These are phyloP conservation scores for Aspergillus intermedius DNA, from an alignment of 2,329 filamentous ascomycete species.

Conservation along the genomic window DNA sequence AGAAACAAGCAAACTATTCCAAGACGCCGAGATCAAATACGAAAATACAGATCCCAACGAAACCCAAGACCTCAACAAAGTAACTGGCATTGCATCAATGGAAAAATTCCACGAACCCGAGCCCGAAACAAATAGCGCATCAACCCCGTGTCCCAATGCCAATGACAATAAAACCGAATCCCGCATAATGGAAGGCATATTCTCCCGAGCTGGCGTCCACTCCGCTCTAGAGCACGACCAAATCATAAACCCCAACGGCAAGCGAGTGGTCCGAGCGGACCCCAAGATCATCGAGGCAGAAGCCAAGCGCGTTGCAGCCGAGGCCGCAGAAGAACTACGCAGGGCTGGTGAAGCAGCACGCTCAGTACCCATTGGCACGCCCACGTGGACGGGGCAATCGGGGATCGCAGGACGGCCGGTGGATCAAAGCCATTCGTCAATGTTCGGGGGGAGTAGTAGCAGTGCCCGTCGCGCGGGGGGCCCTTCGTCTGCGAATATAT, in stretches of 20 bases:
- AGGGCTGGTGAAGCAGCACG: constrained; percentile 66
- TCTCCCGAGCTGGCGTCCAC: constrained; percentile 77
- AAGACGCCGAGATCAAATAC: constrained; percentile 73
- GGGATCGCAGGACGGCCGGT: constrained; percentile 69
- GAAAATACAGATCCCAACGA: constrained; percentile 32
- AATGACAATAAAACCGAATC: constrained; percentile 45
- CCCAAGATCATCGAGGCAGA: constrained; percentile 72
- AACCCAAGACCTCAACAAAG: constrained; percentile 44
- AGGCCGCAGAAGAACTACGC: constrained; percentile 70
- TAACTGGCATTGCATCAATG: constrained; percentile 57
- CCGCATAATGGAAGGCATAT: constrained; percentile 81
- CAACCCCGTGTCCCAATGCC: not conserved
- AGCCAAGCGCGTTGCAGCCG: constrained; percentile 69
- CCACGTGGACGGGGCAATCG: constrained; percentile 87
- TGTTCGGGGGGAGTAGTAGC: constrained; percentile 33
- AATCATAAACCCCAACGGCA: constrained; percentile 64
- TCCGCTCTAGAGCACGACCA: constrained; percentile 90
- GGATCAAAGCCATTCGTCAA: constrained; percentile 37
- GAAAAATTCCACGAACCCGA: constrained; percentile 55
- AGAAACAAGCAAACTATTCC: constrained; percentile 80
- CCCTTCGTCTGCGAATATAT: constrained; percentile 34
- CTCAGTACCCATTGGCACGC: constrained; percentile 69
- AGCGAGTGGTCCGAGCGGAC: constrained; percentile 65
- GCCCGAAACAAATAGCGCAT: constrained; percentile 13
- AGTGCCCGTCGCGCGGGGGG: constrained; percentile 30